Evolutionary conservation across 2,329 filamentous ascomycete genomes (phyloP).

Genomic region (Epichloe coenophiala): DNA sequence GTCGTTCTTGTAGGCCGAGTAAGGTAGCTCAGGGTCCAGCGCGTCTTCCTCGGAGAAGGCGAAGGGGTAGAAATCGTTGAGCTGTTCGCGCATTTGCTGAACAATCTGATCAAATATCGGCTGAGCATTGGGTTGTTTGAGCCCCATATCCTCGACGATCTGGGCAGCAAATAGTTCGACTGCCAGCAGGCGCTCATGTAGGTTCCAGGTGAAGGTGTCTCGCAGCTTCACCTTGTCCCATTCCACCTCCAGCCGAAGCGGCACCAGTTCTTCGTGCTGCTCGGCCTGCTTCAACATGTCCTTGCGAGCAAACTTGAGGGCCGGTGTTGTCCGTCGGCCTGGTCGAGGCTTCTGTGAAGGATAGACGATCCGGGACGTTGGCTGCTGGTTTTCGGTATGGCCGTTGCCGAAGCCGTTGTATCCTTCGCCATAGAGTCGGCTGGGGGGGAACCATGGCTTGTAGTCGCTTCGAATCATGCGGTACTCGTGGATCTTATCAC

Average conservation of each 20-base stretch:
- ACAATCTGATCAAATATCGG: slow-evolving; percentile 47
- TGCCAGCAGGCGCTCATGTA: slow-evolving; percentile 75
- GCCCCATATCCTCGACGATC: slow-evolving; percentile 79
- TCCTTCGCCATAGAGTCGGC: slow-evolving; percentile 53
- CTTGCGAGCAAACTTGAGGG: slow-evolving; percentile 62
- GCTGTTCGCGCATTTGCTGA: slow-evolving; percentile 71
- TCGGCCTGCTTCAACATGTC: slow-evolving; percentile 79
- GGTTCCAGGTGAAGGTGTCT: slow-evolving; percentile 97
- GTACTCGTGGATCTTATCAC: slow-evolving; percentile 58
- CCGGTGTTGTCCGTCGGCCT: slow-evolving; percentile 60
- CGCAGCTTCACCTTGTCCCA: slow-evolving; percentile 90
- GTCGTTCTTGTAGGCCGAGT: slow-evolving; percentile 93
- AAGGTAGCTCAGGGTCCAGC: slow-evolving; percentile 78
- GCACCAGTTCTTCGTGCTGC: slow-evolving; percentile 80
- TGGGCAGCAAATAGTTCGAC: slow-evolving; percentile 77
- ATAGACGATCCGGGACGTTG: slow-evolving; percentile 58
- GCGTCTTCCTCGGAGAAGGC: slow-evolving; percentile 82
- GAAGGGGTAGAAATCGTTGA: slow-evolving; percentile 87
- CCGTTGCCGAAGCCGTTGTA: slow-evolving; percentile 87
- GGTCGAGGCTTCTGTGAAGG: slow-evolving; percentile 62
- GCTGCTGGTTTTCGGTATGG: slow-evolving; percentile 57
- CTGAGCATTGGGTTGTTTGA: slow-evolving; percentile 56
- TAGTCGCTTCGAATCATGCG: slow-evolving; percentile 42
- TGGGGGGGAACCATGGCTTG: slow-evolving; percentile 41
- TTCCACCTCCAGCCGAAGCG: slow-evolving; percentile 83